phyloP scores from a whole-genome alignment of 2,329 filamentous ascomycete species.

The Aspergillus fumigatus region DNA sequence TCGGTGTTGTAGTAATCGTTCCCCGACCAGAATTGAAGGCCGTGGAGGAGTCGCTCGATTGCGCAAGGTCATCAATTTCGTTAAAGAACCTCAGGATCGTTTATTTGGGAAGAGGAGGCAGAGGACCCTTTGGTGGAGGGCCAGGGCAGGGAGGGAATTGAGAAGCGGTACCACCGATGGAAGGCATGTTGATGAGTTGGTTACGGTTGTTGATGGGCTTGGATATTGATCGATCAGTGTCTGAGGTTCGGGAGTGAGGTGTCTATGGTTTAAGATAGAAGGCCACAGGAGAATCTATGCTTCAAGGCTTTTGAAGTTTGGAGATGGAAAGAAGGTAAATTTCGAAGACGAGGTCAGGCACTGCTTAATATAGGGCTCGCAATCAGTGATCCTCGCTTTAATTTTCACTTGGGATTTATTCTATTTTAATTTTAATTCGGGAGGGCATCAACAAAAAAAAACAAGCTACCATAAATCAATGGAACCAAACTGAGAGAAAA shows the following conservation, averaged over 20 bases:
- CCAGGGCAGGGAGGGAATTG: constrained; percentile 38
- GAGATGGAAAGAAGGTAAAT: constrained; percentile 5
- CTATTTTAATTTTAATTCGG: constrained; percentile 7
- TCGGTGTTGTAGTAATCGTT: constrained; percentile 3
- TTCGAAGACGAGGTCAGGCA: constrained; percentile 10
- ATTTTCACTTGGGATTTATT: constrained; percentile 4
- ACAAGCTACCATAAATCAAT: neutral
- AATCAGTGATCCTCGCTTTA: neutral
- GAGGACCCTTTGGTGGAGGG: constrained; percentile 37
- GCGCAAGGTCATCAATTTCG: constrained; percentile 30
- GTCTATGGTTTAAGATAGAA: neutral
- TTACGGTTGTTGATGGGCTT: constrained; percentile 4
- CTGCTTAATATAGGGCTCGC: constrained; percentile 17
- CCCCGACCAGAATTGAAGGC: constrained; percentile 13
- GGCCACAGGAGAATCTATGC: neutral
- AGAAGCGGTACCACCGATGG: constrained; percentile 27
- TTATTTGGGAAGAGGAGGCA: constrained; percentile 38
- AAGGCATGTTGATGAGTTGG: constrained; percentile 29
- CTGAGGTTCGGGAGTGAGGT: neutral
- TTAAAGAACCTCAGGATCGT: constrained; percentile 16
- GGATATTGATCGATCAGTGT: neutral
- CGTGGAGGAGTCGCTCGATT: constrained; percentile 21
- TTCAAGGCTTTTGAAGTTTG: constrained; percentile 4
- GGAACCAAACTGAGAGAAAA: constrained; percentile 2
- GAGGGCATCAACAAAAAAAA: constrained; percentile 4